phyloP scores from a whole-genome alignment of 73 alveolate species.

The Paramecium sexaurelia region DNA sequence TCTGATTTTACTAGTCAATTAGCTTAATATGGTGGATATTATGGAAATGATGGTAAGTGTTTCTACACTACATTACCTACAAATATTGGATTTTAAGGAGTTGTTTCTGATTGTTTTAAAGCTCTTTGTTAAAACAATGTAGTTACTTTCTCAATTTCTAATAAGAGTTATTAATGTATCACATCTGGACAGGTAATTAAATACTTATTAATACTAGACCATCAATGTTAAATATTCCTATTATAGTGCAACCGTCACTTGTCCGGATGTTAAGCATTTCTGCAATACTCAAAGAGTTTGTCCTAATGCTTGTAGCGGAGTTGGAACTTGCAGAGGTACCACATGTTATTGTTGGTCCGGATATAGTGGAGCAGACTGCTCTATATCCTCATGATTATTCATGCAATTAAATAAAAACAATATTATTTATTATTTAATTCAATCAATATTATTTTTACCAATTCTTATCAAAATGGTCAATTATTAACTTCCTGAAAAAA shows the following conservation, averaged over 20 bases:
- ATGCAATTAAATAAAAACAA: background rate
- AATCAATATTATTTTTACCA: no score
- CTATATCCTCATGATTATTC: background rate
- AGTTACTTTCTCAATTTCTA: background rate
- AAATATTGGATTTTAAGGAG: background rate
- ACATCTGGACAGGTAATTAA: background rate
- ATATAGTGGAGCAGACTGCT: background rate
- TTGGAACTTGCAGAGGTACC: conserved; percentile 21
- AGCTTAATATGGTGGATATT: conserved; percentile 47
- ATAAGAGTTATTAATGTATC: background rate
- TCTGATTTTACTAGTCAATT: background rate
- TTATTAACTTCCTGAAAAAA: no score
- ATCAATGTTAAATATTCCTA: background rate
- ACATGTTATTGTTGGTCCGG: conserved; percentile 31
- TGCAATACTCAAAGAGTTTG: background rate
- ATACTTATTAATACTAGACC: background rate
- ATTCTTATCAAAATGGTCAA: no score
- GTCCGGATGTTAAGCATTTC: background rate
- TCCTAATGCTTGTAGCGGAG: background rate
- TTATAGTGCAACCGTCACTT: conserved; percentile 6
- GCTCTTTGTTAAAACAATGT: background rate
- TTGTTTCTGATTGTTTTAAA: background rate
- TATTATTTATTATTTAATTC: no score
- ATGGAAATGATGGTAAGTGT: conserved; percentile 31
- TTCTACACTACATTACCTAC: conserved; percentile 32